A percentile compares a stretch with the other conserved stretches of the same genome.
Conservation (phyloP, 164 flowering plant species). For the Magnolia sinica region DNA sequence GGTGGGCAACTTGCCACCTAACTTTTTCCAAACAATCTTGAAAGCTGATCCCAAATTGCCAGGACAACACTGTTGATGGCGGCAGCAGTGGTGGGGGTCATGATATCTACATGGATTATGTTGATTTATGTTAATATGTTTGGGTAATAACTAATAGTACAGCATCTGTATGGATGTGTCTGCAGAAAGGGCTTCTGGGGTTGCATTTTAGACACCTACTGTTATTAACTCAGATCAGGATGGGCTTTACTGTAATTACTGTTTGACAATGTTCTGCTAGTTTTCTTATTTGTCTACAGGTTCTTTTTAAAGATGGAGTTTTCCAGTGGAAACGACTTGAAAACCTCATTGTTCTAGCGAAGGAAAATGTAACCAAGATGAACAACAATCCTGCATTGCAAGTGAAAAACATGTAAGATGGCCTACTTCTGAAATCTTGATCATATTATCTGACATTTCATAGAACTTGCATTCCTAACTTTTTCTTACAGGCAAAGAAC, state of each 20-base stretch:
- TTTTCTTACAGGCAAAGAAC: conserved; percentile 39
- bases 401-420: conserved; percentile 47
- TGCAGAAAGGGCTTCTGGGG: neutral
- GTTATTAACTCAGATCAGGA: neutral
- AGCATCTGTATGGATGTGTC: neutral
- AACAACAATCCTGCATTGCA: conserved; percentile 86
- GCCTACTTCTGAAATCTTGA: conserved; percentile 1
- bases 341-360: conserved; percentile 85
- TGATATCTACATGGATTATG: too few relatives aligned
- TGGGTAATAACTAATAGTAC: too few relatives aligned
- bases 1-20: too few relatives aligned
- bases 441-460: conserved; percentile 6
- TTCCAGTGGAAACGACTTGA: conserved; percentile 99
- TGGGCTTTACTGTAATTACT: neutral
- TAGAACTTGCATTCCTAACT: neutral
- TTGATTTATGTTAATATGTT: too few relatives aligned
- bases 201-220: neutral
- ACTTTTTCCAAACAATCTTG: too few relatives aligned
- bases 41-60: too few relatives aligned
- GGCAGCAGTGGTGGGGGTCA: too few relatives aligned
- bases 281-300: conserved; percentile 34
- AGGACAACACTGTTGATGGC: too few relatives aligned
- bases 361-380: conserved; percentile 92
- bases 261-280: conserved; percentile 1
- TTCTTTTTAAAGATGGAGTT: conserved; percentile 87